These are phyloP conservation scores for Paramecium pentaurelia DNA, from an alignment of 73 alveolate genomes.

Conservation along the genomic window DNA sequence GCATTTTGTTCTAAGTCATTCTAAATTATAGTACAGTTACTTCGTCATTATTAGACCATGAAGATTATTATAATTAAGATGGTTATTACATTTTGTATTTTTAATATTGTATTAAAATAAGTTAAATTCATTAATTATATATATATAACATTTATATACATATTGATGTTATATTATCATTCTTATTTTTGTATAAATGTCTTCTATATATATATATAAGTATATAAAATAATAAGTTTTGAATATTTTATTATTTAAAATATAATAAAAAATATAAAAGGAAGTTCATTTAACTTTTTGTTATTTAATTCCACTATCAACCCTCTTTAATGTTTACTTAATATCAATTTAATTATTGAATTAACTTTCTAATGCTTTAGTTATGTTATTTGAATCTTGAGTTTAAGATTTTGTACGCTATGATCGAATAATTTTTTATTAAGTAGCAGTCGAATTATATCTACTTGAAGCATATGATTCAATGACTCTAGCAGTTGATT, in stretches of 20 bases:
- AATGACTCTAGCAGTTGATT: not conserved
- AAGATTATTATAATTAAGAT: not conserved
- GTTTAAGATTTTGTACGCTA: conserved; percentile 23
- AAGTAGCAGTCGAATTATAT: conserved; percentile 20
- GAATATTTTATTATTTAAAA: not conserved
- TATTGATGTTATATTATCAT: no score
- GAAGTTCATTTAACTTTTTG: not conserved
- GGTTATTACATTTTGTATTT: not conserved
- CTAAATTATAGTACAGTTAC: conserved; percentile 9
- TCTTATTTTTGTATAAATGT: no score
- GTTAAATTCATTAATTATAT: not conserved
- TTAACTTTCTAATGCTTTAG: conserved; percentile 25
- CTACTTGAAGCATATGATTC: not conserved
- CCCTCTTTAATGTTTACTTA: not conserved
- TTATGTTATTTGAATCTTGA: conserved; percentile 9
- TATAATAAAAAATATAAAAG: not conserved
- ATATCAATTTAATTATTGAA: not conserved
- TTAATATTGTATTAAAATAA: not conserved
- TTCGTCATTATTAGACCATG: not conserved
- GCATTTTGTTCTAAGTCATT: not conserved
- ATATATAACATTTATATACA: no score
- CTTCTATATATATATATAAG: no score
- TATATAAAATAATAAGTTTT: no score
- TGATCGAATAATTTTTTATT: conserved; percentile 2
- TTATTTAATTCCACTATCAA: not conserved